Percentiles rank a stretch among this genome's conserved stretches.
Conservation (phyloP, 192 early-diverging fungal genomes). For the Phycomyces nitens region DNA sequence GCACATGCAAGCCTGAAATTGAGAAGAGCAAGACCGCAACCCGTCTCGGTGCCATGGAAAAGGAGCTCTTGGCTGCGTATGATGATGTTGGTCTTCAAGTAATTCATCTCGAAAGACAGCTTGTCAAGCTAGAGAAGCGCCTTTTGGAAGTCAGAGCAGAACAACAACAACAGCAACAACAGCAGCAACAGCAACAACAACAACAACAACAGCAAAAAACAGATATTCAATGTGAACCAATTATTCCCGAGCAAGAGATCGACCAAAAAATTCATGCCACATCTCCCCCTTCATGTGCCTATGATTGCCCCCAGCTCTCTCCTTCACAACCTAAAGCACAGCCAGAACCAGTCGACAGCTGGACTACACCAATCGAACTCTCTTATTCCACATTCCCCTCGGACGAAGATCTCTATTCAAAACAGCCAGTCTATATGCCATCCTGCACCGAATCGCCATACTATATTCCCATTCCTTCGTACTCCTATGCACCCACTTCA, state of each 20-base stretch:
- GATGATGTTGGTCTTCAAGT: slow-evolving; percentile 35
- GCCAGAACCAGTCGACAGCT: not conserved
- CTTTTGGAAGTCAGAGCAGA: slow-evolving; percentile 7
- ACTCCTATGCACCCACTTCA: not conserved
- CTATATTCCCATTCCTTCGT: not conserved
- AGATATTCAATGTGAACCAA: too few relatives aligned
- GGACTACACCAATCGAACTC: not conserved
- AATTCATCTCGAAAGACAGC: slow-evolving; percentile 29
- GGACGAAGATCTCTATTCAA: not conserved
- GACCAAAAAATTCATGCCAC: not conserved
- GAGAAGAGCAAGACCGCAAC: slow-evolving; percentile 14
- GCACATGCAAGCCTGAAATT: not conserved
- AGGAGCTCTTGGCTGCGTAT: slow-evolving; percentile 32
- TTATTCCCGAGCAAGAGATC: too few relatives aligned
- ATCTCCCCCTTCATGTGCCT: not conserved
- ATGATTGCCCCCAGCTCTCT: not conserved
- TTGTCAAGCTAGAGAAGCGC: slow-evolving; percentile 19
- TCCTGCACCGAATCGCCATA: not conserved
- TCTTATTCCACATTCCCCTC: not conserved
- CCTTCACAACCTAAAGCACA: not conserved
- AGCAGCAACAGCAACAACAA: too few relatives aligned
- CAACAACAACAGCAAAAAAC: too few relatives aligned
- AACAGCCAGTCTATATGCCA: not conserved
- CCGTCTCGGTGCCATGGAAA: slow-evolving; percentile 29
- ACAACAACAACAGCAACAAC: not conserved